Conservation (phyloP, 345 rosid genomes). For the Conringia planisiliqua region DNA sequence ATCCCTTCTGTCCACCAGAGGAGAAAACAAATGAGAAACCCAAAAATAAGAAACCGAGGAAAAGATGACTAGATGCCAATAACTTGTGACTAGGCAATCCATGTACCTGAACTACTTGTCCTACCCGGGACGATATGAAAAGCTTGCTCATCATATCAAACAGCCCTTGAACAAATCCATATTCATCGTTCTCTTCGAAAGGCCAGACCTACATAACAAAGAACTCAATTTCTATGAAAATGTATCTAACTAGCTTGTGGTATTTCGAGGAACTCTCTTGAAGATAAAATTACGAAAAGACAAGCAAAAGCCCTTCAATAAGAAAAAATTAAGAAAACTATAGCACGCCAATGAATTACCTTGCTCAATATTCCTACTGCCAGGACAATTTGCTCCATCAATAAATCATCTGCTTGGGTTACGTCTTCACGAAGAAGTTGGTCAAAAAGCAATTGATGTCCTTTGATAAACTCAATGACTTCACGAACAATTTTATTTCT, state of each 20-base stretch:
- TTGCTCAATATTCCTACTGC: constrained; percentile 89
- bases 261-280: background rate
- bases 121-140: constrained; percentile 44
- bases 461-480: constrained; percentile 74
- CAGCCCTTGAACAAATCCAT: constrained; percentile 88
- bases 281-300: background rate
- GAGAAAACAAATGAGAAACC: constrained; percentile 3
- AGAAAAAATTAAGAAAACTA: background rate
- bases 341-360: constrained; percentile 38
- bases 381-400: constrained; percentile 85
- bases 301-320: constrained; percentile 5
- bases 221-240: constrained; percentile 4
- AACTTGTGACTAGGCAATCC: background rate
- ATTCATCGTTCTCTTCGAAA: constrained; percentile 75
- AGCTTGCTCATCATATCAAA: constrained; percentile 69
- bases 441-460: constrained; percentile 72
- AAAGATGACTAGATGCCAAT: background rate
- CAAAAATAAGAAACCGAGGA: constrained; percentile 8
- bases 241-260: constrained; percentile 6
- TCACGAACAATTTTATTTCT: constrained; percentile 88
- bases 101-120: constrained; percentile 47
- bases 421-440: constrained; percentile 77
- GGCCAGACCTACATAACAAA: constrained; percentile 76
- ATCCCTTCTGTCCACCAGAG: constrained; percentile 43
- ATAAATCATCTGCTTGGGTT: constrained; percentile 62